Conservation (phyloP, 2,329 filamentous ascomycete genomes). For the Monilinia laxa region DNA sequence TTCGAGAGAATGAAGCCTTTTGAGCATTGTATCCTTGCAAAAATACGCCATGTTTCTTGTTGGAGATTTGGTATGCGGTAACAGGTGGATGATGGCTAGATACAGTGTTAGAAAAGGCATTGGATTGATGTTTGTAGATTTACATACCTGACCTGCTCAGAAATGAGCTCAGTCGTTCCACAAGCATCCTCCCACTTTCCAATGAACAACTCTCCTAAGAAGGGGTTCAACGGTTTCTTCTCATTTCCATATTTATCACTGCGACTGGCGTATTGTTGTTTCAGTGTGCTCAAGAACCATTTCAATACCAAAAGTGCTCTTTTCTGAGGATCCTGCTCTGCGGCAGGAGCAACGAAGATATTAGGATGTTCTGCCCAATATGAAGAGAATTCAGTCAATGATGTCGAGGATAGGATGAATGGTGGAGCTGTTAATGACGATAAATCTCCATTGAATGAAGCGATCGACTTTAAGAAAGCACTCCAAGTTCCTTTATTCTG, state of each 20-base stretch:
- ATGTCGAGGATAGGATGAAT: conserved; percentile 77
- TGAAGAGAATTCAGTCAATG: conserved; percentile 75
- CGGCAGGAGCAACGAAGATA: conserved; percentile 78
- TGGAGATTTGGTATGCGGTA: conserved; percentile 91
- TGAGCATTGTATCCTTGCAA: conserved; percentile 92
- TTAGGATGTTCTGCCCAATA: conserved; percentile 80
- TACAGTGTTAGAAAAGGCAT: conserved; percentile 22
- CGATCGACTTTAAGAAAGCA: conserved; percentile 58
- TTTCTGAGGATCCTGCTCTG: conserved; percentile 76
- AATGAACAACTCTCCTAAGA: conserved; percentile 90
- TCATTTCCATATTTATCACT: conserved; percentile 84
- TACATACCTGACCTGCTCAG: conserved; percentile 81
- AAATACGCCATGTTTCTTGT: conserved; percentile 75
- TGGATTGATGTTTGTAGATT: neutral
- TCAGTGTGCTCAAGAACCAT: conserved; percentile 92
- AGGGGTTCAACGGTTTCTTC: conserved; percentile 97
- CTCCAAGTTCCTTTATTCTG: conserved; percentile 40
- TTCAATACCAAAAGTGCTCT: conserved; percentile 85
- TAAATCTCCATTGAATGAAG: conserved; percentile 79
- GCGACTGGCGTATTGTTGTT: conserved; percentile 74
- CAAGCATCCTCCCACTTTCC: conserved; percentile 83
- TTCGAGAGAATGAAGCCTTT: conserved; percentile 90
- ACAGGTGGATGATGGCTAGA: conserved; percentile 84
- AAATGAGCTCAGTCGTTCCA: conserved; percentile 82
- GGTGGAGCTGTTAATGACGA: conserved; percentile 78